These are phyloP conservation scores for Eurotiales sp. DNA, from an alignment of 2,329 filamentous ascomycete genomes.

Conservation along the genomic window DNA sequence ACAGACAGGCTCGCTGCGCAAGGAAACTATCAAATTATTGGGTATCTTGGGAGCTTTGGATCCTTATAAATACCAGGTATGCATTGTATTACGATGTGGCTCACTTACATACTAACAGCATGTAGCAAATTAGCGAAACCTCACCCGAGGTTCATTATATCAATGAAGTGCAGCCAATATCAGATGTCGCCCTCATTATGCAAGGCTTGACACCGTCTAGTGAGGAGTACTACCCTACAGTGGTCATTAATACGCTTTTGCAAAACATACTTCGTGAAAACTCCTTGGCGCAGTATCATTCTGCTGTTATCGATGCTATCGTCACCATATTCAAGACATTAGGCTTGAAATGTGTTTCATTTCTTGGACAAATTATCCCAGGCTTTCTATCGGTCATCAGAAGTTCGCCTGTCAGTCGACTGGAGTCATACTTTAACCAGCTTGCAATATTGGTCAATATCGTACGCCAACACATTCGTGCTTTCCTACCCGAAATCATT, in stretches of 20 bases:
- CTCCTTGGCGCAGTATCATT: slow-evolving; percentile 86
- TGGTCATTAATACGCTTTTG: slow-evolving; percentile 93
- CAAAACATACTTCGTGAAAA: slow-evolving; percentile 82
- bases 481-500: slow-evolving; percentile 82
- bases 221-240: slow-evolving; percentile 97
- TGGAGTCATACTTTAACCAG: slow-evolving; percentile 98
- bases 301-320: slow-evolving; percentile 90
- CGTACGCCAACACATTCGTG: slow-evolving; percentile 92
- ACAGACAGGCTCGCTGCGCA: slow-evolving; percentile 76
- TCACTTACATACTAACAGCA: slow-evolving; percentile 12
- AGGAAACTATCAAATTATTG: slow-evolving; percentile 94
- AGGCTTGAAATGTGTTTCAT: slow-evolving; percentile 91
- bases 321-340: slow-evolving; percentile 98
- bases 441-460: slow-evolving; percentile 89
- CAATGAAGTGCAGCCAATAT: slow-evolving; percentile 65
- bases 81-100: slow-evolving; percentile 6
- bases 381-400: slow-evolving; percentile 88
- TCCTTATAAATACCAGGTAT: slow-evolving; percentile 81
- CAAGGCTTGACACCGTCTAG: slow-evolving; percentile 91
- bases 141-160: slow-evolving; percentile 75
- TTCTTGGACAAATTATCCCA: slow-evolving; percentile 88
- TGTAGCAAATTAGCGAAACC: slow-evolving; percentile 76
- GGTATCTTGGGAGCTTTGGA: slow-evolving; percentile 93
- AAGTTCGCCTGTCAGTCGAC: slow-evolving; percentile 68
- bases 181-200: slow-evolving; percentile 98